Percentiles rank a stretch among this genome's conserved stretches.
Conservation (phyloP, 768 basidiomycete species). For the Calocera viscosa region DNA sequence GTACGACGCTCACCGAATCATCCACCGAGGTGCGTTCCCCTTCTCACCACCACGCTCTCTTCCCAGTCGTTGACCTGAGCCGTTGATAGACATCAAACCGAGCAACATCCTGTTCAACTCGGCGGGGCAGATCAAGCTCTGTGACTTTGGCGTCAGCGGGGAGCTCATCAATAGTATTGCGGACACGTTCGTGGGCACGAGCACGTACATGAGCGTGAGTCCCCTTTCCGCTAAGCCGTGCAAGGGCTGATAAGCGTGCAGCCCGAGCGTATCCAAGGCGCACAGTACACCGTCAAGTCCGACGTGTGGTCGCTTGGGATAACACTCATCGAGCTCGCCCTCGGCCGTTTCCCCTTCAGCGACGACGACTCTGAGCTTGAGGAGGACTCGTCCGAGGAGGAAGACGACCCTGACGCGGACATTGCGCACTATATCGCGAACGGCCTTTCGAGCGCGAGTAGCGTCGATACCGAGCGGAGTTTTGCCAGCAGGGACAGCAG, state of each 20-base stretch:
- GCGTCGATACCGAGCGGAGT: not conserved
- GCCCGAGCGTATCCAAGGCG: constrained; percentile 99
- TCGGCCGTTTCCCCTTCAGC: constrained; percentile 94
- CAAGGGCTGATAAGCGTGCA: constrained; percentile 27
- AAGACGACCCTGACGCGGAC: constrained; percentile 10
- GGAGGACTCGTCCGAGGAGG: constrained; percentile 38
- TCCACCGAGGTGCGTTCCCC: constrained; percentile 80
- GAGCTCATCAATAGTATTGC: constrained; percentile 98
- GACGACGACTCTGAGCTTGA: constrained; percentile 54
- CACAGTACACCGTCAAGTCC: constrained; percentile 95
- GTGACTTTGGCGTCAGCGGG: constrained; percentile 97
- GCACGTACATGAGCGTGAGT: constrained; percentile 96
- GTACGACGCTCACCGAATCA: constrained; percentile 94
- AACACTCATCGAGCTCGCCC: constrained; percentile 88
- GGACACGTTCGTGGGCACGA: constrained; percentile 97
- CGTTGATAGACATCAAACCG: constrained; percentile 84
- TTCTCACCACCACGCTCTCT: not conserved
- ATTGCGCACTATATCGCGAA: constrained; percentile 4
- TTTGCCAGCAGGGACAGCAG: not conserved
- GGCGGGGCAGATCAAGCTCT: constrained; percentile 91
- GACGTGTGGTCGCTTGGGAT: constrained; percentile 99
- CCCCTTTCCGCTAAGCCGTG: constrained; percentile 24
- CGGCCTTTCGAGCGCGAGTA: constrained; percentile 38
- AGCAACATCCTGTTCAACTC: constrained; percentile 96
- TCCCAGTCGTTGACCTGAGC: constrained; percentile 5